Base-by-base conservation (phyloP, 1,284 basidiomycete genomes). In the Ceratobasidium papillatum region DNA sequence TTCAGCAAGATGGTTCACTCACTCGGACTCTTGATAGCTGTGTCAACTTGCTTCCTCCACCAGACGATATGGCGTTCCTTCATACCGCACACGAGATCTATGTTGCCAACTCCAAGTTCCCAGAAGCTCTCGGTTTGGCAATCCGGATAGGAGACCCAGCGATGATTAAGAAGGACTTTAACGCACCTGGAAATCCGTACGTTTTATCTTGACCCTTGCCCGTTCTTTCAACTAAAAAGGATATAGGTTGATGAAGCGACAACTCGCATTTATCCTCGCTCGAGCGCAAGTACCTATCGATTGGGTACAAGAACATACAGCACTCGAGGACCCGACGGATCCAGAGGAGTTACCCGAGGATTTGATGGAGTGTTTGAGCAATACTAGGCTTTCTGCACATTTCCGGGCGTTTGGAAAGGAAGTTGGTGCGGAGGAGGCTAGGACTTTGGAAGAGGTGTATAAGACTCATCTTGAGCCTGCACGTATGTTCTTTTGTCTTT, bases 401-500 rank as follows among this genome's bases (percentile, higher is more conserved):
- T 99, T 99, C 87, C 90, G 90, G 71, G 90, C 91, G 34, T 99
- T 98, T 80, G 98, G 96, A 47, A 98, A 96, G 83, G 97, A 99
- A 82, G 87, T 99, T 73, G 95, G 92, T 66, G 96, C 98, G 3
- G 85, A 87, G 7, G 97, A 99, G 59, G 88, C 98, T 5, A 95
- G 94, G 85, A 93, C 91, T 65, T 85, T 99, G 72, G 98, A 99
- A 80, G 98, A 99, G 82, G 94, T 99, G 38, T 99, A 99, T 86
- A 99, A 99, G 83, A 91, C 91, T 7, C 96, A 99, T 84, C 86
- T 99, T 25, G 97, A 99, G 81, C 94, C 93, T 79, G 90, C 92
- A 1, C 86, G 94, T 91, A 81, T 79, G 87, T 84, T 51, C 58
- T 54, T n/a, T n/a, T n/a, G n/a, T n/a, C n/a, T n/a, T n/a, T n/a